Percentiles rank a stretch among this genome's conserved stretches.
phyloP scores from a whole-genome alignment of 2,329 filamentous ascomycete species.

The Aspergillus brasiliensis region DNA sequence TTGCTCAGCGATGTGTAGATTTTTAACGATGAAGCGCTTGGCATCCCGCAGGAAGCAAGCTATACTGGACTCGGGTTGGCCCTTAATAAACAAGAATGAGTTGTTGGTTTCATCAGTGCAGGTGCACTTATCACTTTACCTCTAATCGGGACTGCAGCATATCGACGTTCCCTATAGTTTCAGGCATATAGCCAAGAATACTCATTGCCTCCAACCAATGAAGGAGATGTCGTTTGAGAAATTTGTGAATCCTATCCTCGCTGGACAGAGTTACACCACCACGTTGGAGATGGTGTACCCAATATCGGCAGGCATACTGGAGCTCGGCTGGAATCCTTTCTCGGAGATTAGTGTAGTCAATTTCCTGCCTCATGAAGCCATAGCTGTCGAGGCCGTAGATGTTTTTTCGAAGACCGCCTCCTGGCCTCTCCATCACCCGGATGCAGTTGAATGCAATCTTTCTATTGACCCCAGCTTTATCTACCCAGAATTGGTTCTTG shows the following conservation, averaged over 20 bases:
- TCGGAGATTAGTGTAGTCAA: slow-evolving; percentile 16
- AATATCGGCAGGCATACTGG: slow-evolving; percentile 31
- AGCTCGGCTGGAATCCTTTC: slow-evolving; percentile 21
- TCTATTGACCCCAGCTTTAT: slow-evolving; percentile 35
- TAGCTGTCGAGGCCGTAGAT: slow-evolving; percentile 17
- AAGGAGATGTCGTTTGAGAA: slow-evolving; percentile 21
- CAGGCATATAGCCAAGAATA: slow-evolving; percentile 19
- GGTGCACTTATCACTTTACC: slow-evolving; percentile 8
- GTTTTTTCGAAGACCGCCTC: slow-evolving; percentile 15
- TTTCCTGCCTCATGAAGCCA: slow-evolving; percentile 10
- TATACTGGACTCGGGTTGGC: slow-evolving; percentile 4
- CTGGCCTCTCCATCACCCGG: slow-evolving; percentile 8
- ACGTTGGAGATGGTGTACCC: slow-evolving; percentile 27
- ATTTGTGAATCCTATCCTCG: slow-evolving; percentile 8
- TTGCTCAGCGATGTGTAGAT: slow-evolving; percentile 27
- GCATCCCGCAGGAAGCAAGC: slow-evolving; percentile 32
- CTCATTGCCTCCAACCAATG: slow-evolving; percentile 30
- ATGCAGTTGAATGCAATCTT: slow-evolving; percentile 32
- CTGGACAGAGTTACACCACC: slow-evolving; percentile 5
- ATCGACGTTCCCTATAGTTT: slow-evolving; percentile 18
- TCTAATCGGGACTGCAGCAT: slow-evolving; percentile 17
- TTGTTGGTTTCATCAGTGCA: slow-evolving; percentile 10
- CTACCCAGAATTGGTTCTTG: slow-evolving; percentile 31
- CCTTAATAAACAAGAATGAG: background rate
- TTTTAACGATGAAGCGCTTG: slow-evolving; percentile 32